Base-by-base conservation (phyloP, 345 rosid genomes). In the Excoecaria cochinchinensis region DNA sequence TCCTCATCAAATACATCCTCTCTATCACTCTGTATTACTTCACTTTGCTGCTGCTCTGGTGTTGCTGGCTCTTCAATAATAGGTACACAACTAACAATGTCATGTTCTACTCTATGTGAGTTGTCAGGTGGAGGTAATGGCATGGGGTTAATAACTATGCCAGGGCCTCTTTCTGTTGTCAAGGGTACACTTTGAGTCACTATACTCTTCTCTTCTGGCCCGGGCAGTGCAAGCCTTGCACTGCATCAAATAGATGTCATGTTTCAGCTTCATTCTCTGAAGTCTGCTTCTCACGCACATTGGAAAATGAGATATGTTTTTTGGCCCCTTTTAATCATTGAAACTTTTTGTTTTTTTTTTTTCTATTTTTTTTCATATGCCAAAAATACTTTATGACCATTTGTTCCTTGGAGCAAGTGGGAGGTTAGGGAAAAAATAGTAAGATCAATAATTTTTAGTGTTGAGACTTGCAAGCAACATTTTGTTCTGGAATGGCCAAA, bases 221-320 rank as follows among this genome's bases (percentile, higher is more conserved):
- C 97, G 56, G 97, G 95, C 76, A 95, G 85, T 39, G 97, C 88
- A 75, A 95, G 92, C 77, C 97, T 91, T 76, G 97, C 97, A 79
- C 99, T 95, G 87, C 87, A 76, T 73, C 71, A 79, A 76, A 77
- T 57, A 77, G 66, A 73, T 63, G 79, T 63, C 53, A 40, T 53
- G 73, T 71, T 71, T 71, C 59, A 80, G 56, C 70, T 71, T 78
- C 71, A 76, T 56, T 59, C 59, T 21, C 70, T 70, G 63, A 77
- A 74, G 55, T 46, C 69, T 80, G 52, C 53, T 55, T 40, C 16
- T 61, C 51, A 51, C 12, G 25, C 5, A 11, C 44, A 62, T 50
- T 42, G 13, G 19, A 67, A 69, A 50, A 63, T 50, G 16, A 73
- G 31, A 39, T 70, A 47, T 42, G 66, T 73, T 55, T 64, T 59